Base-by-base conservation (phyloP, 805 yeast species). In the Candida nemodendra region DNA sequence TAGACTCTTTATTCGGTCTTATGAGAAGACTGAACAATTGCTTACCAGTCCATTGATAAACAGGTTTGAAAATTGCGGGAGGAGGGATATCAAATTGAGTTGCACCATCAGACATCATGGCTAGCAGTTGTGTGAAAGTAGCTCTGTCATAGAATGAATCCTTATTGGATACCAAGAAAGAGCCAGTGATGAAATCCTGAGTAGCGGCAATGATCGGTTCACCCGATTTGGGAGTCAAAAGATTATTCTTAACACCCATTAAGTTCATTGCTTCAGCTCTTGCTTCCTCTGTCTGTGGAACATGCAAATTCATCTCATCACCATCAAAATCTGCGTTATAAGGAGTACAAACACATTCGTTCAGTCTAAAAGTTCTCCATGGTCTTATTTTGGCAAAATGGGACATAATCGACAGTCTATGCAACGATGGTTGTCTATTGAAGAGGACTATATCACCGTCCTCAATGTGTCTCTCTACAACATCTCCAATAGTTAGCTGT, bases 131-230 rank as follows among this genome's bases (percentile, higher is more conserved):
- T 4, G 83, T 79, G 39, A 93, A 78, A 7, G 86, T 71, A 2
- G 91, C 93, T 48, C 96, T 75, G 64, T 90, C 95, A 57, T 78
- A 91, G 62, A 93, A 93, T 2, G 95, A 76, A 62, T 95, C 98
- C 64, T 93, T 95, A 54, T 85, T 88, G 1, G 97, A 84, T 28
- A 93, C 86, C 56, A 93, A 71, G 61, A 82, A 93, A 0, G 97
- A 88, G 14, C 98, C 99, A 5, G 98, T 90, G 54, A 93, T 93
- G 71, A 93, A 93, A 78, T 93, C 99, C 71, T 93, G 99, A 1
- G 99, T 93, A 7, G 99, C 99, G 0, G 99, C 99, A 73, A 93
- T 93, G 53, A 93, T 93, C 0, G 99, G 99, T 57, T 95, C 99
- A 53, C 99, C 99, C 22, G 95, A 86, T 57, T 90, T 87, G 8